Conservation (phyloP, 805 yeast species). For the Ogataea saltuana region DNA sequence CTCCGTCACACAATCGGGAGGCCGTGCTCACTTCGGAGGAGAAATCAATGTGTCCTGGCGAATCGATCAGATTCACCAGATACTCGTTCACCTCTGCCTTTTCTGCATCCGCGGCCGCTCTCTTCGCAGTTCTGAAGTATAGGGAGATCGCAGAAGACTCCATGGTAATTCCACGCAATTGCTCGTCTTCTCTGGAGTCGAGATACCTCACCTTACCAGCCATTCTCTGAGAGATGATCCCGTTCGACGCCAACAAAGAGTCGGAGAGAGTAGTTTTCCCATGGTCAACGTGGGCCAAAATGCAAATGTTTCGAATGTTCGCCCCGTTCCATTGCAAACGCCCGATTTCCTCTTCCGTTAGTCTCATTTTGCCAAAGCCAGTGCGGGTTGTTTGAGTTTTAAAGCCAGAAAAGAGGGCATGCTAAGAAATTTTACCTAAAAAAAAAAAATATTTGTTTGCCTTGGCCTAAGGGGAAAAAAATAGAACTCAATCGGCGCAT, state of each 20-base stretch:
- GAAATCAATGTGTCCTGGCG: slow-evolving; percentile 99
- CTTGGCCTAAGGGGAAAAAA: neutral
- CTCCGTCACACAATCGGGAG: slow-evolving; percentile 94
- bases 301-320: slow-evolving; percentile 84
- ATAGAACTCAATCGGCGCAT: neutral
- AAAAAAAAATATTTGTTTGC: neutral
- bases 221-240: slow-evolving; percentile 89
- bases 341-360: slow-evolving; percentile 63
- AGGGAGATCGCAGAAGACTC: slow-evolving; percentile 93
- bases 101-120: slow-evolving; percentile 21
- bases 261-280: slow-evolving; percentile 97
- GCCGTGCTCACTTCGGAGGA: slow-evolving; percentile 96
- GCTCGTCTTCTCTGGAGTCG: slow-evolving; percentile 96
- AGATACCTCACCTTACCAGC: slow-evolving; percentile 94
- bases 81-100: slow-evolving; percentile 61
- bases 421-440: no score
- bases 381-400: neutral
- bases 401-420: neutral
- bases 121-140: slow-evolving; percentile 70
- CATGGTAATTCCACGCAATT: slow-evolving; percentile 95
- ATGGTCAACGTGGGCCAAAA: slow-evolving; percentile 97
- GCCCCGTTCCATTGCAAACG: slow-evolving; percentile 69
- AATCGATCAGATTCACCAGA: slow-evolving; percentile 88
- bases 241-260: slow-evolving; percentile 89
- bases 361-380: slow-evolving; percentile 39